Percentiles rank a stretch among this genome's conserved stretches.
These are phyloP conservation scores for Candida railenensis DNA, from an alignment of 805 yeast genomes.

Conservation along the genomic window DNA sequence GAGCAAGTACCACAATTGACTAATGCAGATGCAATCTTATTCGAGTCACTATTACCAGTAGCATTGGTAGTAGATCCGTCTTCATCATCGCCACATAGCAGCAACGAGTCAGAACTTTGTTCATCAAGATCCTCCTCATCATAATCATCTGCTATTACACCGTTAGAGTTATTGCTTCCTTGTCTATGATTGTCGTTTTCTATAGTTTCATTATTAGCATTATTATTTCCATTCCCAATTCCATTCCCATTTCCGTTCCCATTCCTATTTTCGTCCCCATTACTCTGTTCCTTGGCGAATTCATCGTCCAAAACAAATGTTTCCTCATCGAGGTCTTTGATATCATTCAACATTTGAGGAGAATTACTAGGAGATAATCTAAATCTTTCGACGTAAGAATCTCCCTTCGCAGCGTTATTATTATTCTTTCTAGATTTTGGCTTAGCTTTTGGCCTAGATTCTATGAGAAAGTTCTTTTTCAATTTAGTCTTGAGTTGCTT, in stretches of 20 bases:
- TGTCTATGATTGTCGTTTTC: constrained; percentile 14
- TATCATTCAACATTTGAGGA: constrained; percentile 37
- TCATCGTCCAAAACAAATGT: constrained; percentile 32
- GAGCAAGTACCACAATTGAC: neutral
- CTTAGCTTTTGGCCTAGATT: constrained; percentile 30
- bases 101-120: constrained; percentile 7
- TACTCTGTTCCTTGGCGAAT: constrained; percentile 25
- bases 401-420: neutral
- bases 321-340: constrained; percentile 29
- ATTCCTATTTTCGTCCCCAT: constrained; percentile 19
- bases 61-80: constrained; percentile 2
- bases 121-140: constrained; percentile 9
- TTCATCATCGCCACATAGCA: constrained; percentile 9
- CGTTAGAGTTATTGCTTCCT: neutral
- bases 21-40: neutral
- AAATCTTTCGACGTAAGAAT: constrained; percentile 21
- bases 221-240: constrained; percentile 27
- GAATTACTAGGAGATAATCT: constrained; percentile 37
- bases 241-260: constrained; percentile 24
- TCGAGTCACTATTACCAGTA: constrained; percentile 1
- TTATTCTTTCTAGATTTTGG: constrained; percentile 28
- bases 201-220: constrained; percentile 22
- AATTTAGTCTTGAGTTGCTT: constrained; percentile 32
- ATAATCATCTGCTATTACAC: constrained; percentile 8
- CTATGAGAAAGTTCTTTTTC: constrained; percentile 27